Evolutionary conservation across 2,329 filamentous ascomycete genomes (phyloP), one percentile per base, ranked within the genome.

Genomic region (Tolypocladium endophyticum): DNA sequence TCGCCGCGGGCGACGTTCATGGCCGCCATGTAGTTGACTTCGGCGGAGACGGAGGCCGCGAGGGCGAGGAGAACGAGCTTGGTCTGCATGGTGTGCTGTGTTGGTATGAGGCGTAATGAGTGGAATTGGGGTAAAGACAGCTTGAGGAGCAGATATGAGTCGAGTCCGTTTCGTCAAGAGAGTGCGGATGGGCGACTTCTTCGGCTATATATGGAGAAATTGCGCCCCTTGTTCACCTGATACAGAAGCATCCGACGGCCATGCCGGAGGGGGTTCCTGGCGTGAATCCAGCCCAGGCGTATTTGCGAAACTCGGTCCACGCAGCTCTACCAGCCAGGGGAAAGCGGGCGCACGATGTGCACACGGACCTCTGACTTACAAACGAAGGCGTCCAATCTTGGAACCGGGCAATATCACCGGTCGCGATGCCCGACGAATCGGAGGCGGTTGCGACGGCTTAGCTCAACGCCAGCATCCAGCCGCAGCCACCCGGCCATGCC

Each of bases 71-170:
- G 39, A 62, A 68, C 28, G 57, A 69, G 60, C 60, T 64, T 65
- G 66, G 68, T 64, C 61, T 66, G 66, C 69, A 71, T 72, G 23
- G 62, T 67, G 67, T 50, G 20, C 2, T 25, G 39, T 25, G 43
- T 25, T 25, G 43, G 2, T 33, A 28, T 1, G 45, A 30, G 8
- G 28, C 20, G 14, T 23, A 23, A n/a, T 2, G 8, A 12, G 28
- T 33, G 47, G 28, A 33, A 16, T 9, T 30, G 14, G 38, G 8
- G 16, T 4, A 45, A 45, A 9, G 20, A 45, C 3, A 45, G 18
- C 16, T 20, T n/a, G n/a, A n/a, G n/a, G n/a, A n/a, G n/a, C n/a
- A n/a, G n/a, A n/a, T n/a, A n/a, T n/a, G n/a, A n/a, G n/a, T n/a
- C 36, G 39, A 43, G 39, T 43, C 8, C 7, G 39, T n/a, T 43